phyloP scores from a whole-genome alignment of 805 yeast species.

The Kuraishia capsulata region DNA sequence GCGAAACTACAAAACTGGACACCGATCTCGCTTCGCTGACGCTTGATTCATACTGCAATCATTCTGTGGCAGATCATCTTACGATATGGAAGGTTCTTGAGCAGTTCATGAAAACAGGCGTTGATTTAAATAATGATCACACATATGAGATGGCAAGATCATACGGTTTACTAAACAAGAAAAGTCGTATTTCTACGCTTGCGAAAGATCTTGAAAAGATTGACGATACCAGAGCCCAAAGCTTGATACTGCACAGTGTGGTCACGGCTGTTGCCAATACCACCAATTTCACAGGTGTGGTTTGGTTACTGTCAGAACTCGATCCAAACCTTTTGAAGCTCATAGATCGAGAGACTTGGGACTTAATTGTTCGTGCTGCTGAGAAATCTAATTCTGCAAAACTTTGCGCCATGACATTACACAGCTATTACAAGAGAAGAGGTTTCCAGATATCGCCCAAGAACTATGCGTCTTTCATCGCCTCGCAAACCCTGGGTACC shows the following conservation, averaged over 20 bases:
- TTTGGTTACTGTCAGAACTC: not conserved
- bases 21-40: not conserved
- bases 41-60: not conserved
- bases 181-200: not conserved
- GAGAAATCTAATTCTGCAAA: constrained; percentile 10
- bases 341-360: constrained; percentile 8
- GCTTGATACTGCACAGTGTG: not conserved
- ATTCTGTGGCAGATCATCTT: not conserved
- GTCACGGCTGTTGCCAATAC: not conserved
- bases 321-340: not conserved
- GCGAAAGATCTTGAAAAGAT: not conserved
- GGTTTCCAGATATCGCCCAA: constrained; percentile 5
- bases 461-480: constrained; percentile 10
- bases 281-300: constrained; percentile 1
- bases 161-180: constrained; percentile 1
- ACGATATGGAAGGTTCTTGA: not conserved
- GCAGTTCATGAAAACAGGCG: not conserved
- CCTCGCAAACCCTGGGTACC: constrained; percentile 13
- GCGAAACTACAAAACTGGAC: not conserved
- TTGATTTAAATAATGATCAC: not conserved
- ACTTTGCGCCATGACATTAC: constrained; percentile 9
- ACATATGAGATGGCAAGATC: not conserved
- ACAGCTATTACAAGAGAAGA: constrained; percentile 4
- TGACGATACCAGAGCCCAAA: not conserved
- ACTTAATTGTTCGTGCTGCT: constrained; percentile 10